phyloP scores from a whole-genome alignment of 2,329 filamentous ascomycete genomes.

The Pyrenophora seminiperda region DNA sequence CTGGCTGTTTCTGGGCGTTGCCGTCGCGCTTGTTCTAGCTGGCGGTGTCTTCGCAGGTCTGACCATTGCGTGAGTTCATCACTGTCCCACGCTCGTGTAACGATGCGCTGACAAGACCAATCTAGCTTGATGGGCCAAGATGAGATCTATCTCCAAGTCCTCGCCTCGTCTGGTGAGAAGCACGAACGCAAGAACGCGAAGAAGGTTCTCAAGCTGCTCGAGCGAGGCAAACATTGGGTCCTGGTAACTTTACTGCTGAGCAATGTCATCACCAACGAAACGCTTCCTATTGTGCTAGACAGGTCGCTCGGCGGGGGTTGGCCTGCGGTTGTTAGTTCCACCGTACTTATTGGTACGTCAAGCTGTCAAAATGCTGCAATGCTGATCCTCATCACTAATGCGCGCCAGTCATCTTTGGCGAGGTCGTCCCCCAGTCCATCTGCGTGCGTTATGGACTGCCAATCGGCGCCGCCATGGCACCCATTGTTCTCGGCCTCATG shows the following conservation, averaged over 20 bases:
- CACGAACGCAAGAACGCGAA: conserved; percentile 85
- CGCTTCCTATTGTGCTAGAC: conserved; percentile 86
- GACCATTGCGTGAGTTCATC: conserved; percentile 73
- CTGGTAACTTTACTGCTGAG: conserved; percentile 90
- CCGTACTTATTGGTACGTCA: conserved; percentile 81
- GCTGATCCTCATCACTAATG: conserved; percentile 1
- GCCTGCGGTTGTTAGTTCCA: conserved; percentile 91
- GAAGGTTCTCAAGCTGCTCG: conserved; percentile 77
- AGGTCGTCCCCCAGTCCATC: conserved; percentile 92
- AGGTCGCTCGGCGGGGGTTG: conserved; percentile 91
- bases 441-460: conserved; percentile 95
- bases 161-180: conserved; percentile 81
- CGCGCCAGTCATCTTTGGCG: conserved; percentile 87
- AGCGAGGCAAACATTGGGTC: conserved; percentile 96
- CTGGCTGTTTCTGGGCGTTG: conserved; percentile 81
- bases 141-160: conserved; percentile 95
- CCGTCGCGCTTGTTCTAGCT: conserved; percentile 78
- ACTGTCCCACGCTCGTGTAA: conserved; percentile 5
- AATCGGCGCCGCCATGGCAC: conserved; percentile 92
- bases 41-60: conserved; percentile 94
- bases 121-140: conserved; percentile 72
- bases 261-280: conserved; percentile 98
- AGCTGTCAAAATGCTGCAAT: background rate
- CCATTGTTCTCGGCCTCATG: conserved; percentile 86
- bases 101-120: conserved; percentile 33